Conservation (phyloP, 1,284 basidiomycete genomes). For the Cutaneotrichosporon sp. region DNA sequence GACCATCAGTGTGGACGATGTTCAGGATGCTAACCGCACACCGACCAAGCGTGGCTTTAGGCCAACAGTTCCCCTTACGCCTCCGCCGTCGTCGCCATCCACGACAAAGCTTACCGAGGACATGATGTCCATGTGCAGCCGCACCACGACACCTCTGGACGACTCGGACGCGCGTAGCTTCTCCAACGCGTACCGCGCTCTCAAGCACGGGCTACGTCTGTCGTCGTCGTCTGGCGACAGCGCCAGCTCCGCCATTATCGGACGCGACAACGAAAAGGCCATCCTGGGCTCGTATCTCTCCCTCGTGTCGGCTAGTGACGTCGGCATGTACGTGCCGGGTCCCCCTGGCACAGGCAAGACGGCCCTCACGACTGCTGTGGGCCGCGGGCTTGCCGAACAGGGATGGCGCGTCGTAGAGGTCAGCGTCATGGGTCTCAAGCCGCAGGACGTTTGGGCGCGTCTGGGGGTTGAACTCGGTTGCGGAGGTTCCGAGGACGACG, state of each 20-base stretch:
- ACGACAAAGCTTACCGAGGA: slow-evolving; percentile 7
- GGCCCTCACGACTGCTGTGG: slow-evolving; percentile 47
- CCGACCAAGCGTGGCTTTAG: slow-evolving; percentile 33
- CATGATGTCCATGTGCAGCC: slow-evolving; percentile 14
- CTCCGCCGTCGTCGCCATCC: slow-evolving; percentile 39
- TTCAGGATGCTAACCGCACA: slow-evolving; percentile 34
- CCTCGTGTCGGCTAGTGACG: slow-evolving; percentile 29
- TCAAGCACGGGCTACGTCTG: slow-evolving; percentile 47
- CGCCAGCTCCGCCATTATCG: slow-evolving; percentile 38
- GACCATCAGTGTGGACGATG: slow-evolving; percentile 20
- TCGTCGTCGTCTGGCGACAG: slow-evolving; percentile 28
- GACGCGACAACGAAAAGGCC: slow-evolving; percentile 47
- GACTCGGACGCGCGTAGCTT: slow-evolving; percentile 6
- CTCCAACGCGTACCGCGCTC: slow-evolving; percentile 46
- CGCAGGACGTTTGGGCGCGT: slow-evolving; percentile 41
- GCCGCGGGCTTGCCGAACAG: slow-evolving; percentile 29
- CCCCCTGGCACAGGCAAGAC: slow-evolving; percentile 55
- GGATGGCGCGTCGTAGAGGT: slow-evolving; percentile 48
- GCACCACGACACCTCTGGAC: slow-evolving; percentile 5
- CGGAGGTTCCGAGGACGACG: slow-evolving; percentile 39
- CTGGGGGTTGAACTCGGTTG: slow-evolving; percentile 40
- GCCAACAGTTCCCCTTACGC: slow-evolving; percentile 33
- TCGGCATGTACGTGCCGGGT: slow-evolving; percentile 52
- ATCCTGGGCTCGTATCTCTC: slow-evolving; percentile 41
- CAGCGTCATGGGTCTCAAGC: slow-evolving; percentile 51